Base-by-base conservation (phyloP, 768 basidiomycete species). In the Xerocomus brunneocitrinus region DNA sequence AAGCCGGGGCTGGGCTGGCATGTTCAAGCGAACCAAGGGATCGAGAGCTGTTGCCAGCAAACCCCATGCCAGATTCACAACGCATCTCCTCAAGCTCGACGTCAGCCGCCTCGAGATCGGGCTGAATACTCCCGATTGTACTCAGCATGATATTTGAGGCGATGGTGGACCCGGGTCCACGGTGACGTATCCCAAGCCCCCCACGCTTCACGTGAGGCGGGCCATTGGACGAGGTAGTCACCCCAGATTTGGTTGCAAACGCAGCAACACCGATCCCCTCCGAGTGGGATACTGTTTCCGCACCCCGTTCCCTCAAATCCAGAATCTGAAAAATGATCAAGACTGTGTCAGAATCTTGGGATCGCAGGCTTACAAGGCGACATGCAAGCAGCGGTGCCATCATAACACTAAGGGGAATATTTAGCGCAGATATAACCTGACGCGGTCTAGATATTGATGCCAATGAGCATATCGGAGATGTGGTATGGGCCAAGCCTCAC, bases 371-470 rank as follows among this genome's bases (percentile, higher is more conserved):
- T 59, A 87, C 85, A 36, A 91, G 76, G 54, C 89, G 84, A 66
- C 88, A 90, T 5, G 89, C 89, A 42, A 91, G 79, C 34, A 91
- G 71, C 24, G 89, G 87, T 16, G 82, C 84, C 63, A 91, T 77
- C 87, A 91, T 89, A 16, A 91, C 87, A 61, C 88, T 89, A 59
- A 91, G 74, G 9, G 89, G 89, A 59, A 91, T 91, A 60, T 88
- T 88, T 63, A 91, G 84, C 16, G 89, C 89, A 24, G 88, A 89
- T 58, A 90, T 89, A 22, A 80, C 85, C 69, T 89, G 87, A 52
- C 84, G 86, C 47, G 87, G 88, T 74, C 87, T 90, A 39, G 41
- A 39, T 32, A 30, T 8, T 52, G 40, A 58, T 48, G 60, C 40
- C 32, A 49, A 59, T 58, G 47, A 58, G 47, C 27, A 56, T 39